Evolutionary conservation across 2,329 filamentous ascomycete species (phyloP).

Genomic region (Mariannaea elegans): DNA sequence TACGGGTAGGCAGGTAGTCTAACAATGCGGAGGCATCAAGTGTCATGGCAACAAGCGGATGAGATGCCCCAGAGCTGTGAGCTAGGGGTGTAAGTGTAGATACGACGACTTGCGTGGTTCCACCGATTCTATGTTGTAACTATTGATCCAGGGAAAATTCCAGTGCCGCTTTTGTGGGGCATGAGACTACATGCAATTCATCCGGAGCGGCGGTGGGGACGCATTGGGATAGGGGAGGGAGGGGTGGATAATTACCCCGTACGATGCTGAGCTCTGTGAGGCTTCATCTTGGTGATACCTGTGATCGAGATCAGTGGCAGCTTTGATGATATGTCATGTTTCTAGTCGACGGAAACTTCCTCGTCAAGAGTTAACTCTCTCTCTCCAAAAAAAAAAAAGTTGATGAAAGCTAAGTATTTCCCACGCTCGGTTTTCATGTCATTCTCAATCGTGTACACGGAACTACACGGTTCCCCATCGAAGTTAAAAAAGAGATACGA

Average conservation of each 20-base stretch:
- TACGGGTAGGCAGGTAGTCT: neutral
- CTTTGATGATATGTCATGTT: neutral
- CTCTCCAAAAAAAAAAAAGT: no score
- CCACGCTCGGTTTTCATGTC: neutral
- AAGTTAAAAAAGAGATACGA: no score
- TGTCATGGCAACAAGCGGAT: constrained; percentile 8
- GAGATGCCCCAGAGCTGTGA: neutral
- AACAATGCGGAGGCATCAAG: neutral
- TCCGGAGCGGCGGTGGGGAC: constrained; percentile 33
- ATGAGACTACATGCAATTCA: constrained; percentile 33
- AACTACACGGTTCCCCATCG: no score
- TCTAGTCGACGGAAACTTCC: no score
- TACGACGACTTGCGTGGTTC: constrained; percentile 6
- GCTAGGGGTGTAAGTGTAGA: constrained; percentile 4
- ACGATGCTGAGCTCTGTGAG: no score
- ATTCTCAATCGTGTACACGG: no score
- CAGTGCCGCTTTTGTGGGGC: constrained; percentile 37
- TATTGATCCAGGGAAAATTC: constrained; percentile 16
- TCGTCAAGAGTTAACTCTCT: no score
- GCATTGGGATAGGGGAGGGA: constrained; percentile 2
- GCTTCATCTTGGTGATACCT: no score
- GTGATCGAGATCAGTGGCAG: neutral
- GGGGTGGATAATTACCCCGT: neutral
- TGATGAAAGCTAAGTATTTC: neutral
- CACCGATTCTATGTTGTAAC: constrained; percentile 21